Percentiles rank a stretch among this genome's conserved stretches.
These are phyloP conservation scores for Microascus cirrosus DNA, from an alignment of 2,329 filamentous ascomycete genomes.

Conservation along the genomic window DNA sequence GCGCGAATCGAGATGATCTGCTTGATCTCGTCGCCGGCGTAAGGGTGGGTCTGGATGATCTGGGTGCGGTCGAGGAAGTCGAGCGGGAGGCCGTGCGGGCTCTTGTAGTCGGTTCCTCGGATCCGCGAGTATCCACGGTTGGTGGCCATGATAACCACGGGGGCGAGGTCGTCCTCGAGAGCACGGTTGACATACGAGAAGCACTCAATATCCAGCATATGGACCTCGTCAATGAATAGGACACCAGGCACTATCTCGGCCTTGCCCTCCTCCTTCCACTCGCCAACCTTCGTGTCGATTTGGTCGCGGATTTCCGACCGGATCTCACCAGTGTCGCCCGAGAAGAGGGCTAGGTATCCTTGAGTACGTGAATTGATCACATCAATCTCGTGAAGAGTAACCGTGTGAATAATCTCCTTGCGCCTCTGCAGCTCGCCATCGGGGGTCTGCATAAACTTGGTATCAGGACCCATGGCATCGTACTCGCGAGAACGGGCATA, in stretches of 20 bases:
- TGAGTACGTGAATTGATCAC: slow-evolving; percentile 99
- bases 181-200: slow-evolving; percentile 98
- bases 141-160: slow-evolving; percentile 98
- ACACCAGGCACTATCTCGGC: slow-evolving; percentile 96
- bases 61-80: slow-evolving; percentile 94
- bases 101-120: slow-evolving; percentile 84
- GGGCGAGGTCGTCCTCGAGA: slow-evolving; percentile 85
- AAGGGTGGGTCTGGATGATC: slow-evolving; percentile 88
- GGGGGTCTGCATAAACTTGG: slow-evolving; percentile 94
- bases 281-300: slow-evolving; percentile 97
- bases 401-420: slow-evolving; percentile 93
- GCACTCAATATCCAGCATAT: slow-evolving; percentile 99
- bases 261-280: slow-evolving; percentile 99
- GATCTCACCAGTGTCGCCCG: slow-evolving; percentile 95
- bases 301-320: slow-evolving; percentile 94
- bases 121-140: slow-evolving; percentile 89
- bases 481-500: slow-evolving; percentile 95
- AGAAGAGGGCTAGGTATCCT: slow-evolving; percentile 93
- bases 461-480: slow-evolving; percentile 97
- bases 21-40: slow-evolving; percentile 72
- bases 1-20: slow-evolving; percentile 89
- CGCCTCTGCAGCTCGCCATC: slow-evolving; percentile 96
- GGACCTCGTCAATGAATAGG: slow-evolving; percentile 96
- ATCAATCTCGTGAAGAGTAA: slow-evolving; percentile 95
- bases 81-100: slow-evolving; percentile 84